These are phyloP conservation scores for Phanerodontia chrysosporium DNA, from an alignment of 768 basidiomycete genomes.

Conservation along the genomic window DNA sequence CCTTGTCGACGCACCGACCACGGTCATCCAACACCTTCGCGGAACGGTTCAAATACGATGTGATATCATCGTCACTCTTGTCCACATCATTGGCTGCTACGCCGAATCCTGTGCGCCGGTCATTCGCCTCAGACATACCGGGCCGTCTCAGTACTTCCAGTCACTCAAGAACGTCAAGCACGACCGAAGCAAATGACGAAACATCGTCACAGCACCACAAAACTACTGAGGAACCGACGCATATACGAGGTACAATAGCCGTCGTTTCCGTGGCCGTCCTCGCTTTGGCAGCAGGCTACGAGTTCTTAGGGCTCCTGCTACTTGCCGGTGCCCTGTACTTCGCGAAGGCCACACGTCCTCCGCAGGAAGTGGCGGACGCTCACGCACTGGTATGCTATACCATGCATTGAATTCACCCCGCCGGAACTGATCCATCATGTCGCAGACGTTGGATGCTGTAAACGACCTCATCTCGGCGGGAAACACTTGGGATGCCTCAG, in stretches of 20 bases:
- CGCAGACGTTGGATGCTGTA: constrained; percentile 60
- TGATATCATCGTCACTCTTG: constrained; percentile 78
- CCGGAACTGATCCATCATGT: background rate
- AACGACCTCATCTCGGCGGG: constrained; percentile 66
- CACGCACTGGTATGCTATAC: background rate
- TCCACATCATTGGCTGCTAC: constrained; percentile 47
- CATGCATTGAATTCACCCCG: background rate
- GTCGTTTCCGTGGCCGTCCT: constrained; percentile 20
- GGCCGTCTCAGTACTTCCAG: constrained; percentile 11
- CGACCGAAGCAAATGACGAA: constrained; percentile 10
- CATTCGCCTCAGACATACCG: constrained; percentile 20
- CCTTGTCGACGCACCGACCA: constrained; percentile 7
- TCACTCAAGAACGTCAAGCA: constrained; percentile 9
- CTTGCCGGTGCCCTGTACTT: constrained; percentile 16
- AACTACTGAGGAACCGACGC: constrained; percentile 1
- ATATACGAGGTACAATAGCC: constrained; percentile 13
- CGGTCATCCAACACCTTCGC: constrained; percentile 43
- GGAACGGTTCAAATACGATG: constrained; percentile 80
- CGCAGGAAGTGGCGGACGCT: background rate
- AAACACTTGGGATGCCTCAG: constrained; percentile 67
- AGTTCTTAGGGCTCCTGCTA: constrained; percentile 18
- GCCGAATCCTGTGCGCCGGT: constrained; percentile 22
- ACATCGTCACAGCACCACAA: background rate
- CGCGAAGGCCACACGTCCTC: constrained; percentile 1
- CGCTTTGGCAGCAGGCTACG: constrained; percentile 19